Evolutionary conservation across 2,329 filamentous ascomycete species (phyloP).

Genomic region (Aspergillus sp.): DNA sequence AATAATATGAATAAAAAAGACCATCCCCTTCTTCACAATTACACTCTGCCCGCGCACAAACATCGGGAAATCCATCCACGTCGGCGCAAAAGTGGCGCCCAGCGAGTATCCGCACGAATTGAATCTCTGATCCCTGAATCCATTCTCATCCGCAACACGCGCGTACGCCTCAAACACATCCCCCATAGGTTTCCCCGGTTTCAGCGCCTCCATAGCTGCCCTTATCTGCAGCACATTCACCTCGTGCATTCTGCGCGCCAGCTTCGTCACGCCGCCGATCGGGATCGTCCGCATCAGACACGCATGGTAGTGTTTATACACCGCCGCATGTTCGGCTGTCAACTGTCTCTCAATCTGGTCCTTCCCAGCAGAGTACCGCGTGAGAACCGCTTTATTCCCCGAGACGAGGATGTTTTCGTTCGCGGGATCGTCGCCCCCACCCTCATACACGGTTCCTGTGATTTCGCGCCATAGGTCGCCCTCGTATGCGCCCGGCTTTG

Average conservation of each 20-base stretch:
- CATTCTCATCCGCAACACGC: slow-evolving; percentile 32
- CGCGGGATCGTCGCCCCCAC: slow-evolving; percentile 37
- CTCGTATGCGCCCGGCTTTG: slow-evolving; percentile 37
- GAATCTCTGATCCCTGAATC: slow-evolving; percentile 31
- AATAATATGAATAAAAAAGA: slow-evolving; percentile 38
- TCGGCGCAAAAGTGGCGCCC: slow-evolving; percentile 29
- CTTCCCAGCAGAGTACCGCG: slow-evolving; percentile 34
- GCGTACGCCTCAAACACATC: slow-evolving; percentile 30
- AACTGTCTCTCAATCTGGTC: slow-evolving; percentile 33
- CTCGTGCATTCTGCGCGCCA: slow-evolving; percentile 27
- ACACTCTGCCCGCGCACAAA: slow-evolving; percentile 21
- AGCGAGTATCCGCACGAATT: slow-evolving; percentile 32
- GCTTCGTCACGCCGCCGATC: slow-evolving; percentile 27
- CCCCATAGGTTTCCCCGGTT: slow-evolving; percentile 27
- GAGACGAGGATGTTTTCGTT: slow-evolving; percentile 38
- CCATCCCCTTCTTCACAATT: slow-evolving; percentile 28
- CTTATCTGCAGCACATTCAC: slow-evolving; percentile 31
- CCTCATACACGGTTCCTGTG: slow-evolving; percentile 35
- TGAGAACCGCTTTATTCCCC: slow-evolving; percentile 34
- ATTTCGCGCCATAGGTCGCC: slow-evolving; percentile 38
- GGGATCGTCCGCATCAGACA: slow-evolving; percentile 36
- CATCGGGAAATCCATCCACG: slow-evolving; percentile 24
- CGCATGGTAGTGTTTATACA: slow-evolving; percentile 36
- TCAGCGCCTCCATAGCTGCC: slow-evolving; percentile 27
- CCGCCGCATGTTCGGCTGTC: slow-evolving; percentile 34